Percentiles rank a stretch among this genome's conserved stretches.
These are phyloP conservation scores for Cystobasidium sp. DNA, from an alignment of 1,284 basidiomycete species.

Conservation along the genomic window DNA sequence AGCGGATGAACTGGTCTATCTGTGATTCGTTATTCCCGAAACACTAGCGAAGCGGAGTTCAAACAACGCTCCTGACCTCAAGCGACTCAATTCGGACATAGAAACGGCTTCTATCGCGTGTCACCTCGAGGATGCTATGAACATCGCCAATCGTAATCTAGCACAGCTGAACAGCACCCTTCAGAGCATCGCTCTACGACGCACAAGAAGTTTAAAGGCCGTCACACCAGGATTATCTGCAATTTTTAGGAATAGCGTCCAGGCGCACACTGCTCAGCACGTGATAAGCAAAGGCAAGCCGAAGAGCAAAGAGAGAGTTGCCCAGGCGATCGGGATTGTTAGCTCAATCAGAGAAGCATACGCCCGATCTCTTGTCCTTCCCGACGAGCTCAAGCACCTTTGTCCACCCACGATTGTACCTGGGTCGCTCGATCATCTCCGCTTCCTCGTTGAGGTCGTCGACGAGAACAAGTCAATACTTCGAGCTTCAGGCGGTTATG, in stretches of 20 bases:
- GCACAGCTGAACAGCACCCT: not conserved
- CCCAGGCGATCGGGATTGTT: not conserved
- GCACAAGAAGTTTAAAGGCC: not conserved
- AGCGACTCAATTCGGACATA: not conserved
- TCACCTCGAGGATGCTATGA: not conserved
- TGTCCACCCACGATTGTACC: not conserved
- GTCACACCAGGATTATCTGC: not conserved
- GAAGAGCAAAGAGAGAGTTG: not conserved
- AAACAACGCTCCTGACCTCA: not conserved
- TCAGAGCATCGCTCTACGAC: not conserved
- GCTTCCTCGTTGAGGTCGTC: not conserved
- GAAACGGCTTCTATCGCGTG: not conserved
- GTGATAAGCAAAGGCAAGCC: not conserved
- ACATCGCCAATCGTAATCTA: not conserved
- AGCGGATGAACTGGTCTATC: conserved; percentile 1
- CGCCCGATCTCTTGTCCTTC: not conserved
- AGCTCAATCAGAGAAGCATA: not conserved
- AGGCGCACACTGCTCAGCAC: not conserved
- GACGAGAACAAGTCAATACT: not conserved
- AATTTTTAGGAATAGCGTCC: not conserved
- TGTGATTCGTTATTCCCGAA: not conserved
- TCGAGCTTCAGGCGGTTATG: not conserved
- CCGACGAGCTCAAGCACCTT: not conserved
- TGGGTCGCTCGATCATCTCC: not conserved
- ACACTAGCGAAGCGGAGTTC: not conserved